Evolutionary conservation across 2,329 filamentous ascomycete genomes (phyloP).

Genomic region (Botryosphaeria dothidea): DNA sequence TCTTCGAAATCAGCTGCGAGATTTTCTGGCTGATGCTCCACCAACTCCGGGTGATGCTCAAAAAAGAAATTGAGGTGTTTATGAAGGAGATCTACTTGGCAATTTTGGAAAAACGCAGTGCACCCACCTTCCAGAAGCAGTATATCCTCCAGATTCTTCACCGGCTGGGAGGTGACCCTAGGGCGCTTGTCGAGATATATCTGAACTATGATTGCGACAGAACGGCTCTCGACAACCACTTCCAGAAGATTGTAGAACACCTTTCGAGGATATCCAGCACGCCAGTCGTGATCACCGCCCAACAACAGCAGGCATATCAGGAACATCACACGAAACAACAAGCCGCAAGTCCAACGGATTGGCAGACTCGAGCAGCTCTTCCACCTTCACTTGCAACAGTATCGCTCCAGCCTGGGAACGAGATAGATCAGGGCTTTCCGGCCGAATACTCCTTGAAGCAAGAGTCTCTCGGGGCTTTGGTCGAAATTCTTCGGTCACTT

Average conservation of each 20-base stretch:
- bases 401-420: conserved; percentile 61
- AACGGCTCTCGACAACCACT: conserved; percentile 91
- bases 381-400: conserved; percentile 84
- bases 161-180: conserved; percentile 79
- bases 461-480: conserved; percentile 81
- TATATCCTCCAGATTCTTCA: conserved; percentile 87
- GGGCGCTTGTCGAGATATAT: conserved; percentile 90
- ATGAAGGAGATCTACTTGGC: conserved; percentile 96
- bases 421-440: conserved; percentile 71
- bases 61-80: conserved; percentile 98
- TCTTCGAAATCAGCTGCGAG: conserved; percentile 95
- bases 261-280: conserved; percentile 82
- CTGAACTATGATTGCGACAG: conserved; percentile 98
- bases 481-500: conserved; percentile 84
- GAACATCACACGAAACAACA: conserved; percentile 68
- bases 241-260: conserved; percentile 91
- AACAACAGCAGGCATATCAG: conserved; percentile 84
- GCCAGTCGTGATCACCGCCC: conserved; percentile 71
- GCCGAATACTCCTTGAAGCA: conserved; percentile 91
- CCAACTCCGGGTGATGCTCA: conserved; percentile 88
- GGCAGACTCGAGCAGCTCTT: conserved; percentile 82
- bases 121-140: conserved; percentile 86
- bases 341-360: conserved; percentile 61
- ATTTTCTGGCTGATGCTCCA: conserved; percentile 98
- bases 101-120: conserved; percentile 82